These are phyloP conservation scores for Cryphonectria nitschkei DNA, from an alignment of 2,329 filamentous ascomycete genomes.

Conservation along the genomic window DNA sequence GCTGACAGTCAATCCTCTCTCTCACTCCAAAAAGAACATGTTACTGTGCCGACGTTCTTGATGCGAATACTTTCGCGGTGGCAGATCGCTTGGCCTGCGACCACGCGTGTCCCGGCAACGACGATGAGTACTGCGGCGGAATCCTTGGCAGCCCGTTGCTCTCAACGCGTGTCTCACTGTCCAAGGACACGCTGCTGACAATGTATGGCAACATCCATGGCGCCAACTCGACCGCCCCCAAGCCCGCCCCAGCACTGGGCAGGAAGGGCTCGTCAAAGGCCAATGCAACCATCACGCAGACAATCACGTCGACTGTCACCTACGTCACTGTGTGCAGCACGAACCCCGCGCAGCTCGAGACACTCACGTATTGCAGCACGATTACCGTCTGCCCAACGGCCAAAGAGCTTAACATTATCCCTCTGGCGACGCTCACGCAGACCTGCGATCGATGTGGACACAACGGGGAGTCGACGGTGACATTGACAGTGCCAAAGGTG, in stretches of 20 bases:
- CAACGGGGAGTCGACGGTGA: conserved; percentile 39
- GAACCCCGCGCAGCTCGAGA: conserved; percentile 39
- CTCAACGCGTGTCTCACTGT: conserved; percentile 33
- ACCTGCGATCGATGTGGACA: conserved; percentile 39
- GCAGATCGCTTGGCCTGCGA: conserved; percentile 40
- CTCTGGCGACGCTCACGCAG: conserved; percentile 37
- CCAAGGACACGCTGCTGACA: conserved; percentile 43
- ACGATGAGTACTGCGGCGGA: conserved; percentile 48
- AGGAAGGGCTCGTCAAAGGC: neutral
- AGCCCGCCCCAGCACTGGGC: conserved; percentile 39
- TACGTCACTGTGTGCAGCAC: conserved; percentile 42
- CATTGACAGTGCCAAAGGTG: conserved; percentile 38
- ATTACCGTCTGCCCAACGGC: conserved; percentile 33
- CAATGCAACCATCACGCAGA: conserved; percentile 6
- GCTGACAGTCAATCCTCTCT: neutral
- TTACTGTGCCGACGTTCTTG: conserved; percentile 50
- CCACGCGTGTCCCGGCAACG: conserved; percentile 47
- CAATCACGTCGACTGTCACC: conserved; percentile 37
- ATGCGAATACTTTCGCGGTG: conserved; percentile 44
- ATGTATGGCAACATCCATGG: conserved; percentile 45
- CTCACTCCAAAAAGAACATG: conserved; percentile 36
- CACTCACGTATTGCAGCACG: conserved; percentile 40
- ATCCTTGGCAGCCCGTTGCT: conserved; percentile 17
- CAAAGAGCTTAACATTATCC: conserved; percentile 23
- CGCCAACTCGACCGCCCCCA: conserved; percentile 38